phyloP scores from a whole-genome alignment of 768 basidiomycete species.

The Pulveroboletus sp. region DNA sequence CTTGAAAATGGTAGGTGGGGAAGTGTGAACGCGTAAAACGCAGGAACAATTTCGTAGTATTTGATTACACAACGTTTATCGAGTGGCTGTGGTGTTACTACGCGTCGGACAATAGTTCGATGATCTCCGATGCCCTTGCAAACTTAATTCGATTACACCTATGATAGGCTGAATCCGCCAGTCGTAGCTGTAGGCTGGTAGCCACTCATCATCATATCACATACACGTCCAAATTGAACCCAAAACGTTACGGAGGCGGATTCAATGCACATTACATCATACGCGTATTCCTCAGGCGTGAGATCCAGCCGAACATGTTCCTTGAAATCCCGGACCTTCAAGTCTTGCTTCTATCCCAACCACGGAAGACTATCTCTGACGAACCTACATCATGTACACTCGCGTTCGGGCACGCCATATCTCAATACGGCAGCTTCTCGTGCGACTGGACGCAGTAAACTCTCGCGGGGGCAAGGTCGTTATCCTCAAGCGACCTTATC shows the following conservation, averaged over 20 bases:
- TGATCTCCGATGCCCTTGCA: too few relatives aligned
- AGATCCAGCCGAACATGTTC: slow-evolving; percentile 17
- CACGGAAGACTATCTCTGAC: background rate
- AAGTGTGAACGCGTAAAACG: too few relatives aligned
- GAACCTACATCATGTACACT: slow-evolving; percentile 13
- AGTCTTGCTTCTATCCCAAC: background rate
- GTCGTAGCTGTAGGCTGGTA: too few relatives aligned
- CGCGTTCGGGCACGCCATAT: slow-evolving; percentile 13
- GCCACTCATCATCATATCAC: too few relatives aligned
- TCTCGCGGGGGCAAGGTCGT: slow-evolving; percentile 15
- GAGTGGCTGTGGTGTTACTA: too few relatives aligned
- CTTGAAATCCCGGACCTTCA: background rate
- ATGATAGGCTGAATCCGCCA: too few relatives aligned
- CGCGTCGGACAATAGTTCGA: too few relatives aligned
- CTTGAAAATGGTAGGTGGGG: too few relatives aligned
- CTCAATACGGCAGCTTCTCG: slow-evolving; percentile 10
- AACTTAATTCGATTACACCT: too few relatives aligned
- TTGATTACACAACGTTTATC: too few relatives aligned
- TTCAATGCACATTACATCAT: background rate
- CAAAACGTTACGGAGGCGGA: background rate
- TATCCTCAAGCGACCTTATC: slow-evolving; percentile 43
- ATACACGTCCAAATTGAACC: too few relatives aligned
- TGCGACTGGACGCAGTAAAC: background rate
- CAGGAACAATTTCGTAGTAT: too few relatives aligned
- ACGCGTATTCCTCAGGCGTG: background rate